Evolutionary conservation across 1,139 yeast species (phyloP).

Genomic region (Protomyces gravidus): DNA sequence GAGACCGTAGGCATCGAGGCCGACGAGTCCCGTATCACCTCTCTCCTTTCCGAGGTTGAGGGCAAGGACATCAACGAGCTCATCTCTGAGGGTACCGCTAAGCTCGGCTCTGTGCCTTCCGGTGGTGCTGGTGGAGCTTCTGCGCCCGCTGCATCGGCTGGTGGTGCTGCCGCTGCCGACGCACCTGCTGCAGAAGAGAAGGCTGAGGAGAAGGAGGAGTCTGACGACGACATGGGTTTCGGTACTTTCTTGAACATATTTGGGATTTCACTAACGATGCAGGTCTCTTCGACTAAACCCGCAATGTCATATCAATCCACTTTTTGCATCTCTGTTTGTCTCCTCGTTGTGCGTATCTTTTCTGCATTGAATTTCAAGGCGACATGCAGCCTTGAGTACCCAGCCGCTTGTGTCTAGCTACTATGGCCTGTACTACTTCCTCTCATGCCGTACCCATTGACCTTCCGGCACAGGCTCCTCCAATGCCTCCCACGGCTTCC

Average conservation of each 20-base stretch:
- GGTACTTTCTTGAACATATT: slow-evolving; percentile 41
- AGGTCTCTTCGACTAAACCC: slow-evolving; percentile 1
- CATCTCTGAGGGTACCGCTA: slow-evolving; percentile 91
- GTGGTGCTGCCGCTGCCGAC: slow-evolving; percentile 66
- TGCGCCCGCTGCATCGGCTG: slow-evolving; percentile 63
- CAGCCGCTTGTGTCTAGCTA: not conserved
- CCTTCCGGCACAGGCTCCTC: slow-evolving; percentile 44
- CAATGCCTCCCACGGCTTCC: slow-evolving; percentile 55
- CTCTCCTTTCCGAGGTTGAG: slow-evolving; percentile 83
- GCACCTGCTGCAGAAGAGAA: slow-evolving; percentile 58
- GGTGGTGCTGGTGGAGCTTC: slow-evolving; percentile 91
- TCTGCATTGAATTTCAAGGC: not conserved
- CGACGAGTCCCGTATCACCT: slow-evolving; percentile 80
- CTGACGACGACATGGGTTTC: slow-evolving; percentile 54
- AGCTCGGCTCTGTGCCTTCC: slow-evolving; percentile 94
- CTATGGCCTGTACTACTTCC: not conserved
- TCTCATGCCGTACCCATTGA: not conserved
- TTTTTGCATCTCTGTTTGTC: not conserved
- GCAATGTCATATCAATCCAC: not conserved
- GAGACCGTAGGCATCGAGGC: slow-evolving; percentile 94
- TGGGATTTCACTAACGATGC: slow-evolving; percentile 37
- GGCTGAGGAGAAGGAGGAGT: slow-evolving; percentile 55
- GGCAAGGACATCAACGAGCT: slow-evolving; percentile 89
- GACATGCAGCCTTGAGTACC: too few relatives aligned
- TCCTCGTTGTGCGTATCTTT: not conserved